A percentile compares a stretch with the other conserved stretches of the same genome.
Conservation (phyloP, 371 early-diverging fungal species). For the Mortierella sp. region DNA sequence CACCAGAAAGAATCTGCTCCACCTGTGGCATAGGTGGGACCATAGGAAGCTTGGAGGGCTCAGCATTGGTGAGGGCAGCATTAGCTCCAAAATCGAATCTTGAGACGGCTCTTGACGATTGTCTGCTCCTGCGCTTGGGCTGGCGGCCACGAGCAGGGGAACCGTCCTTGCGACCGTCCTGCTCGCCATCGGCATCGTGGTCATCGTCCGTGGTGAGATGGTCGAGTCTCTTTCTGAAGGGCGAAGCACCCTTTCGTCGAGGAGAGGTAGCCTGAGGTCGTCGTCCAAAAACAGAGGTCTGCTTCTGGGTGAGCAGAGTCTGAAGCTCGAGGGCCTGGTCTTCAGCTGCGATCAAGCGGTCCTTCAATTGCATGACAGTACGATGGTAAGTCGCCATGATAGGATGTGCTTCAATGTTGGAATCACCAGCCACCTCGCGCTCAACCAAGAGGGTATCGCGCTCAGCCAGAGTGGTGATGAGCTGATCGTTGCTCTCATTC, state of each 20-base stretch:
- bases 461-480: constrained; percentile 68
- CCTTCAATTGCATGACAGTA: constrained; percentile 64
- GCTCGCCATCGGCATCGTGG: constrained; percentile 45
- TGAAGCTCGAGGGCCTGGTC: constrained; percentile 43
- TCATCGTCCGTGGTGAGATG: constrained; percentile 35
- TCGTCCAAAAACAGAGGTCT: constrained; percentile 31
- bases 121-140: constrained; percentile 44
- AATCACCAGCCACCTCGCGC: constrained; percentile 56
- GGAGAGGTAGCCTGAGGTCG: constrained; percentile 1
- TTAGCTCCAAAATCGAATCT: constrained; percentile 38
- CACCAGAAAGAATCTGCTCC: constrained; percentile 32
- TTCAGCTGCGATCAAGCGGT: constrained; percentile 58
- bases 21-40: constrained; percentile 39
- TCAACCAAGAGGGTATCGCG: constrained; percentile 71
- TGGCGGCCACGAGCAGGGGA: constrained; percentile 35
- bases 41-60: constrained; percentile 34
- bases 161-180: constrained; percentile 32
- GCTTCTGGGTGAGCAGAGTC: constrained; percentile 23
- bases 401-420: constrained; percentile 59
- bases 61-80: constrained; percentile 5
- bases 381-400: constrained; percentile 68
- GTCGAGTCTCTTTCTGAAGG: constrained; percentile 14
- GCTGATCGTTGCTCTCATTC: constrained; percentile 58
- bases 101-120: constrained; percentile 31
- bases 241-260: constrained; percentile 31